Percentiles rank a stretch among this genome's conserved stretches.
Conservation (phyloP, 805 yeast genomes). For the Candida cerambycidarum region DNA sequence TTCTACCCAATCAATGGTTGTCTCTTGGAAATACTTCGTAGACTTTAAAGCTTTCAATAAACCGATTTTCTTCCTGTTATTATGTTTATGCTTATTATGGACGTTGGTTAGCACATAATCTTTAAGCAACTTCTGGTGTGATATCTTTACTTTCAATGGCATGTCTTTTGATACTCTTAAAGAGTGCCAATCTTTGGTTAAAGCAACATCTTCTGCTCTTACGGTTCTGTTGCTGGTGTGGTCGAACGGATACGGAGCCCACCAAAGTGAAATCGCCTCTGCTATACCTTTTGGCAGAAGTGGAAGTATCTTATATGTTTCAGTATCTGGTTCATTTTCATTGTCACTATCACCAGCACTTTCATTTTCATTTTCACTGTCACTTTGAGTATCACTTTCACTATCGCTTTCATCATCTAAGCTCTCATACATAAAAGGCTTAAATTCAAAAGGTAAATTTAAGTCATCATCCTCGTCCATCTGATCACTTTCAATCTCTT, state of each 20-base stretch:
- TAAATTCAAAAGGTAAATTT: constrained; percentile 35
- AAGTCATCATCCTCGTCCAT: constrained; percentile 23
- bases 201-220: constrained; percentile 87
- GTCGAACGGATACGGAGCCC: constrained; percentile 87
- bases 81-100: constrained; percentile 44
- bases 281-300: constrained; percentile 44
- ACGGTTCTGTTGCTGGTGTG: constrained; percentile 67
- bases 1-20: constrained; percentile 96
- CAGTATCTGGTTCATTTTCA: not conserved
- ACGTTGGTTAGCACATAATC: constrained; percentile 69
- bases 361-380: constrained; percentile 22
- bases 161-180: constrained; percentile 61
- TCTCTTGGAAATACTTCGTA: constrained; percentile 88
- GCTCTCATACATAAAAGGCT: constrained; percentile 47
- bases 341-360: constrained; percentile 23
- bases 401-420: constrained; percentile 6
- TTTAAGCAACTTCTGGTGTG: constrained; percentile 88
- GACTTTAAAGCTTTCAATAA: constrained; percentile 64
- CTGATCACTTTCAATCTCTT: not conserved
- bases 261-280: constrained; percentile 63
- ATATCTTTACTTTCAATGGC: constrained; percentile 78
- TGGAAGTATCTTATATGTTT: constrained; percentile 10
- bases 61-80: constrained; percentile 51
- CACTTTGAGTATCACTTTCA: constrained; percentile 19
- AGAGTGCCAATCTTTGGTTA: constrained; percentile 79